Conservation (phyloP, 116 monocot genomes). For the Trichopus zeylanicus region DNA sequence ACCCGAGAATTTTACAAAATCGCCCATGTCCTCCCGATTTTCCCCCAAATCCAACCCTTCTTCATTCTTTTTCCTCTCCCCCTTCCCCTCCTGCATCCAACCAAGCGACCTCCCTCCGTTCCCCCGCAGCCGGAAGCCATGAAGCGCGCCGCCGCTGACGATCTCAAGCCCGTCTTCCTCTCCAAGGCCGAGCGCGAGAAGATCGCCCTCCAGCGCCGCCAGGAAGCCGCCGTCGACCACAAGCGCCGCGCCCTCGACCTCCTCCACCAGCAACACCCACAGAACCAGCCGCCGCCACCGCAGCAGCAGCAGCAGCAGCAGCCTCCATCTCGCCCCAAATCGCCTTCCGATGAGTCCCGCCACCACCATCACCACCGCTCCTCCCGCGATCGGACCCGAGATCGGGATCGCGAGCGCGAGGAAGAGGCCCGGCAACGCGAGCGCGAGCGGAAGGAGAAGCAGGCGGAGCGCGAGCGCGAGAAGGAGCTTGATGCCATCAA, state of each 20-base stretch:
- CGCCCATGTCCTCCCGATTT: too few species aligned
- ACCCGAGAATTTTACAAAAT: too few species aligned
- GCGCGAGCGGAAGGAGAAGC: constrained; percentile 54
- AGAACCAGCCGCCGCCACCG: constrained; percentile 3
- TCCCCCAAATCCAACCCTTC: too few species aligned
- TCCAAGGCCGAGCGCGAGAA: constrained; percentile 74
- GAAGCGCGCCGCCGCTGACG: constrained; percentile 29
- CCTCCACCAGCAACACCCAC: background rate
- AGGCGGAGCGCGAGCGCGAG: constrained; percentile 74
- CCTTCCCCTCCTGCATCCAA: constrained; percentile 22
- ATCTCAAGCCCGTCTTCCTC: constrained; percentile 62
- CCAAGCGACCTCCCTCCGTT: constrained; percentile 8
- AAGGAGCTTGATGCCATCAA: constrained; percentile 89
- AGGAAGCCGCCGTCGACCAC: constrained; percentile 45
- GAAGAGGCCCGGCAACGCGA: constrained; percentile 45
- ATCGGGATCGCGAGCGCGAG: constrained; percentile 43
- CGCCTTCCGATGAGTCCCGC: constrained; percentile 13
- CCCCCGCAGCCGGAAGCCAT: constrained; percentile 4
- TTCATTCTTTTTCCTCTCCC: too few species aligned
- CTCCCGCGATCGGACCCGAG: constrained; percentile 27
- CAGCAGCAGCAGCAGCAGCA: background rate
- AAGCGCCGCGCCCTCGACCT: constrained; percentile 41
- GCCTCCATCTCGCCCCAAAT: background rate
- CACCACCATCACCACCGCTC: constrained; percentile 21
- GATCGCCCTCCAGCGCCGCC: constrained; percentile 79